Evolutionary conservation across 1,139 yeast genomes (phyloP), one percentile per base, ranked within the genome.

Genomic region (Insectozyma bohioensis): DNA sequence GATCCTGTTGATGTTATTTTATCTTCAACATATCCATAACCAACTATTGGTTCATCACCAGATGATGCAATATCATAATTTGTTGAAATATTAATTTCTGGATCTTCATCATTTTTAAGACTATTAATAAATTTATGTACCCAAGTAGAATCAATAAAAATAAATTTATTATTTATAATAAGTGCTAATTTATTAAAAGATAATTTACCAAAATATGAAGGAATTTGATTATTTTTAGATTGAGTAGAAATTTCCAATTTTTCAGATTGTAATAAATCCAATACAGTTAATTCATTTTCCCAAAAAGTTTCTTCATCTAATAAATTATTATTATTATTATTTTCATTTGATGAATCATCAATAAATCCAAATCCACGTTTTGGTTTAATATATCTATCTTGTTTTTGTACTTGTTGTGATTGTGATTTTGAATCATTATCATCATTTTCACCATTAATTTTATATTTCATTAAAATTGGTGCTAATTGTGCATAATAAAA

Each of bases 311-410:
- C n/a, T n/a, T n/a, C n/a, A n/a, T n/a, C n/a, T n/a, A n/a, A n/a
- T 10, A 29, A 5, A 22, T 27, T 26, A 18, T 34, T 37, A 4
- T 32, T 30, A 15, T 34, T 35, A 8, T 20, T 18, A 7, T 25
- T 23, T 20, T 32, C 47, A 8, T 45, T 51, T 6, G 44, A 43
- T 2, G 49, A 33, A 3, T 51, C 47, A 24, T 61, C 67, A 12
- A 65, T 39, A 40, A 52, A 68, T 0, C 75, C 75, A 45, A 66
- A 67, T 0, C 75, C 75, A 22, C 44, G 47, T 13, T 36, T 42
- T 1, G 71, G 69, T 25, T 49, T 54, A 1, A 38, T 42, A 37
- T 67, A 68, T 3, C n/a, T n/a, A n/a, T n/a, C n/a, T n/a, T n/a
- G n/a, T n/a, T n/a, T n/a, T 6, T 8, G 26, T 12, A 23, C 26